Percentiles rank a stretch among this genome's conserved stretches.
Conservation (phyloP, 129 eudicot genomes). For the Saposhnikovia divaricata region DNA sequence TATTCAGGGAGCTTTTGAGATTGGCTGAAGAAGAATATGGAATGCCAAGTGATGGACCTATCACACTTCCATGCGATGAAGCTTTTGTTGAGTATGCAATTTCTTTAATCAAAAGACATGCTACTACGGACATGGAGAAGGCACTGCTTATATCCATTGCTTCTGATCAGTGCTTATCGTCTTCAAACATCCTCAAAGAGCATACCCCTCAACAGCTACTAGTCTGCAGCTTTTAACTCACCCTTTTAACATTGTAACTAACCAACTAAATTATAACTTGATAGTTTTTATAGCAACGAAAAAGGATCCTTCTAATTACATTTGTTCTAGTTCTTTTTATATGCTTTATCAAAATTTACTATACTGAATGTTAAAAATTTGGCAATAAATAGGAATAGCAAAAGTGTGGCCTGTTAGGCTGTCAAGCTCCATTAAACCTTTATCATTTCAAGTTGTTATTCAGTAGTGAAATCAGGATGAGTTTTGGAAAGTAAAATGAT, state of each 20-base stretch:
- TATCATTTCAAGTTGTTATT: neutral
- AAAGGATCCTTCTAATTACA: neutral
- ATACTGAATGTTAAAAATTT: neutral
- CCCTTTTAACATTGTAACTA: neutral
- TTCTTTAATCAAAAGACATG: constrained; percentile 12
- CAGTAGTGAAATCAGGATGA: neutral
- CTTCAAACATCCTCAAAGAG: neutral
- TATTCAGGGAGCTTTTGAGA: constrained; percentile 21
- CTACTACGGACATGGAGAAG: neutral
- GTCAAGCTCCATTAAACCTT: neutral
- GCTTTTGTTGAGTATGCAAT: constrained; percentile 10
- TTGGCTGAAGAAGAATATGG: constrained; percentile 42
- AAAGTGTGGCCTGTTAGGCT: no score
- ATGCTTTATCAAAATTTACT: neutral
- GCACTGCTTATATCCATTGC: constrained; percentile 11
- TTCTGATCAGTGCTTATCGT: neutral
- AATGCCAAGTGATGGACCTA: constrained; percentile 28
- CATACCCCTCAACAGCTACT: neutral
- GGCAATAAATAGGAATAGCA: neutral
- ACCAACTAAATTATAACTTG: neutral
- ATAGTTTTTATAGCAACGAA: neutral
- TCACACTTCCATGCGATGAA: constrained; percentile 19
- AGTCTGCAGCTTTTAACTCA: neutral
- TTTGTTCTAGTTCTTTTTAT: neutral
- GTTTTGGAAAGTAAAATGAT: no score